phyloP scores from a whole-genome alignment of 148 eudicot species.

The Fagopyrum homotropicum region DNA sequence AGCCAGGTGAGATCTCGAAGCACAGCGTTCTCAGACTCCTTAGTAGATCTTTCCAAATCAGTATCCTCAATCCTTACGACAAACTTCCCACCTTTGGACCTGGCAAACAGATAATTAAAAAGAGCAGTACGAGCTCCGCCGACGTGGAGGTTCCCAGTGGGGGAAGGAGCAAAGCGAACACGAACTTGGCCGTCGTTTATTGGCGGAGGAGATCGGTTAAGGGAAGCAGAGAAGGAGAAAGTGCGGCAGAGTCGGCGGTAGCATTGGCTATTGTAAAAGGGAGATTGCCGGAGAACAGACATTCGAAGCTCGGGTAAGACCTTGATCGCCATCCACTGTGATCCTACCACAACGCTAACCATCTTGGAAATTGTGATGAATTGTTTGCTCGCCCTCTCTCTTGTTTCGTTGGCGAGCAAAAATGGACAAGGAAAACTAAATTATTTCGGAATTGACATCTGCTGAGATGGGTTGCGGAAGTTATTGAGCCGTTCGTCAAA shows the following conservation, averaged over 20 bases:
- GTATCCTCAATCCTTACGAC: slow-evolving; percentile 93
- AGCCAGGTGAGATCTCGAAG: slow-evolving; percentile 90
- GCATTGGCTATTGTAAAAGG: slow-evolving; percentile 21
- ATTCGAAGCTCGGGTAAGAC: slow-evolving; percentile 28
- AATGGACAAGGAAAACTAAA: too few species aligned
- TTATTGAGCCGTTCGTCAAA: too few species aligned
- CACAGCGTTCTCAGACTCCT: slow-evolving; percentile 80
- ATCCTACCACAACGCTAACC: slow-evolving; percentile 29
- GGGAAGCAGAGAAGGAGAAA: slow-evolving; percentile 35
- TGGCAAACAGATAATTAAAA: slow-evolving; percentile 81
- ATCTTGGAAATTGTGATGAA: slow-evolving; percentile 14
- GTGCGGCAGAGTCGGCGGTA: slow-evolving; percentile 17
- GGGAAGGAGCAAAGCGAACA: slow-evolving; percentile 93
- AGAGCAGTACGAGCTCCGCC: slow-evolving; percentile 98
- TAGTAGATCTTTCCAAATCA: slow-evolving; percentile 86
- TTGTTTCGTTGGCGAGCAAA: background rate
- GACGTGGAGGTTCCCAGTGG: slow-evolving; percentile 93
- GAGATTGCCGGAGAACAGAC: slow-evolving; percentile 26
- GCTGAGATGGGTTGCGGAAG: too few species aligned
- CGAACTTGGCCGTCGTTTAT: slow-evolving; percentile 36
- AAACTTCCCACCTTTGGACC: slow-evolving; percentile 88
- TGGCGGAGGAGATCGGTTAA: slow-evolving; percentile 9
- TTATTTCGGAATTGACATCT: too few species aligned
- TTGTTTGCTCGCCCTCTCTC: background rate
- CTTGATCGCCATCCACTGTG: slow-evolving; percentile 38